A percentile compares a stretch with the other conserved stretches of the same genome.
These are phyloP conservation scores for Extremus antarcticus DNA, from an alignment of 495 filamentous ascomycete genomes.

Conservation along the genomic window DNA sequence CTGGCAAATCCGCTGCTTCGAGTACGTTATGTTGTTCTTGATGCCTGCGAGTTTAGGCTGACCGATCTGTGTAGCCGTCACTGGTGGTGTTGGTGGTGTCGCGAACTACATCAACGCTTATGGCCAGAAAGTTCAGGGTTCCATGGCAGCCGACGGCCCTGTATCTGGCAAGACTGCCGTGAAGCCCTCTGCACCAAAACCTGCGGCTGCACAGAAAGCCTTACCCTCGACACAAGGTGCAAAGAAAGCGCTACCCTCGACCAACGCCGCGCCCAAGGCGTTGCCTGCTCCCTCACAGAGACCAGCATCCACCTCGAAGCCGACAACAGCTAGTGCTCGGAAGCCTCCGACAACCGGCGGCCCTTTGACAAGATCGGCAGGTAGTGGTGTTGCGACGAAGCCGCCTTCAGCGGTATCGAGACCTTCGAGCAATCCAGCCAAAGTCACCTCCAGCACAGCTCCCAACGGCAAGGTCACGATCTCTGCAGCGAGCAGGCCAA, in stretches of 20 bases:
- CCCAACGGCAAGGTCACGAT: conserved; percentile 12
- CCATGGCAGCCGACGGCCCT: conserved; percentile 14
- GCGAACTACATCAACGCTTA: conserved; percentile 18
- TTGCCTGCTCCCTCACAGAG: conserved; percentile 1
- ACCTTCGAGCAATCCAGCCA: background rate
- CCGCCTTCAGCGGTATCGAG: background rate
- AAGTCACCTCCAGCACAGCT: background rate
- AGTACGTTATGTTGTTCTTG: conserved; percentile 8
- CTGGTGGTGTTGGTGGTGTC: conserved; percentile 14
- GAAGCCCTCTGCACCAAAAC: conserved; percentile 4
- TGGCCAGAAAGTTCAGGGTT: conserved; percentile 15
- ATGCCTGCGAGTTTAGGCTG: too few relatives aligned
- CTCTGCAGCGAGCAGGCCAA: conserved; percentile 12
- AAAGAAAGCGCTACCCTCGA: conserved; percentile 2
- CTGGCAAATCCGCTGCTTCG: conserved; percentile 9
- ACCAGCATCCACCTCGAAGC: conserved; percentile 7
- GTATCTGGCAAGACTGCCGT: conserved; percentile 14
- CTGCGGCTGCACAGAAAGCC: background rate
- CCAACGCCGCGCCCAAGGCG: conserved; percentile 1
- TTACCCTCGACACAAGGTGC: conserved; percentile 1
- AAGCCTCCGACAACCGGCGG: background rate
- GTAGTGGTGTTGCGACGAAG: background rate
- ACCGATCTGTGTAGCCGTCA: conserved; percentile 5
- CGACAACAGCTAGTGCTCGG: background rate
- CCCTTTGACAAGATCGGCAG: background rate